A percentile compares a stretch with the other conserved stretches of the same genome.
These are phyloP conservation scores for Cicer arietinum DNA, from an alignment of 306 rosid species.

Conservation along the genomic window DNA sequence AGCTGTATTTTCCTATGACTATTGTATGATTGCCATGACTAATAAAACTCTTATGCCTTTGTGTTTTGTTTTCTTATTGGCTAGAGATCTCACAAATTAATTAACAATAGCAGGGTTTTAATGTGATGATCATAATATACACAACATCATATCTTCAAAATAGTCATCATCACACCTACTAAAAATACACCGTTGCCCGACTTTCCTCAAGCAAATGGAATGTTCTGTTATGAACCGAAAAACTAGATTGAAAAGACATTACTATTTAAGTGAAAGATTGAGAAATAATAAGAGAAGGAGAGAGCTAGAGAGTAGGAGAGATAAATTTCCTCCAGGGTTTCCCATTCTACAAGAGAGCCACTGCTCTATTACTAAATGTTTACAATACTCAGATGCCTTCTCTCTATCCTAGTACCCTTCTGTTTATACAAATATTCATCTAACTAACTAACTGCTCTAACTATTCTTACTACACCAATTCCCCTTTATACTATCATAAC, in stretches of 20 bases:
- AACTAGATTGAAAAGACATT: neutral
- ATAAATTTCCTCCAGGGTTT: neutral
- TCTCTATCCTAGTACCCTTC: no score
- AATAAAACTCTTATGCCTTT: neutral
- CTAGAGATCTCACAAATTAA: neutral
- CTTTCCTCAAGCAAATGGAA: neutral
- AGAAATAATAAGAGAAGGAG: neutral
- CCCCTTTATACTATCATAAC: no score
- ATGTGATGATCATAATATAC: slow-evolving; percentile 20
- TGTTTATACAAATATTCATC: no score
- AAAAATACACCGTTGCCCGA: neutral
- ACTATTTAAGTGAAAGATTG: neutral
- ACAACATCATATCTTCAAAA: slow-evolving; percentile 6
- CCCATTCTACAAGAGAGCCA: neutral
- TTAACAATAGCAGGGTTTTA: slow-evolving; percentile 14
- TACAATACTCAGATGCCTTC: no score
- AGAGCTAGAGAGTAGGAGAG: neutral
- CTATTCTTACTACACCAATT: no score
- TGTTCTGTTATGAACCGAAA: neutral
- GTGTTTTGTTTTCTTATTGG: neutral
- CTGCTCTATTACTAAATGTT: neutral
- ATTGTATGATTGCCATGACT: slow-evolving; percentile 18
- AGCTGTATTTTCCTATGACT: slow-evolving; percentile 1
- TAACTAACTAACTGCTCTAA: no score
- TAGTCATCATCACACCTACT: slow-evolving; percentile 6